These are phyloP conservation scores for Antitrichia curtipendula DNA, from an alignment of 225 moss, liverwort and hornwort genomes.

Conservation along the genomic window DNA sequence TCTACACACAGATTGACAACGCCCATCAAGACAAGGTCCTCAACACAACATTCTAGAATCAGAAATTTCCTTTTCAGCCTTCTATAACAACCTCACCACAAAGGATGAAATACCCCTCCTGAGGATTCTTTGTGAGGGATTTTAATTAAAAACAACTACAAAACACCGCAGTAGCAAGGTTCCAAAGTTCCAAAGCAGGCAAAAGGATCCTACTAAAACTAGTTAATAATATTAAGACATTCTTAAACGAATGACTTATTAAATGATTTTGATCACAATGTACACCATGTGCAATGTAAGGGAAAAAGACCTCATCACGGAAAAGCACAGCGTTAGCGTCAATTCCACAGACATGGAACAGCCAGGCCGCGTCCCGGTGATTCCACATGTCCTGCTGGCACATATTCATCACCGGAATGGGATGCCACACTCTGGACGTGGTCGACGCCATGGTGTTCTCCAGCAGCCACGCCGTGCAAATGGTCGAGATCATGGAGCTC, in stretches of 20 bases:
- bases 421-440: conserved; percentile 19
- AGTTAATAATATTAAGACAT: neutral
- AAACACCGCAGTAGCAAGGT: neutral
- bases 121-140: neutral
- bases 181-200: neutral
- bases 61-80: neutral
- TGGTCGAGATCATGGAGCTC: conserved; percentile 33
- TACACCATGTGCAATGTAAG: neutral
- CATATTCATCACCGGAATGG: conserved; percentile 41
- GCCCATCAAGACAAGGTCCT: neutral
- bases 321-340: conserved; percentile 25
- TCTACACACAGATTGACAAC: conserved; percentile 10
- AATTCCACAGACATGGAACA: conserved; percentile 44
- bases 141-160: neutral
- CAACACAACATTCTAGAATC: neutral
- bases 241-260: neutral
- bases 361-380: conserved; percentile 38
- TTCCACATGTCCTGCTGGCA: conserved; percentile 23
- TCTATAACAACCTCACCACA: neutral
- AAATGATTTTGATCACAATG: neutral
- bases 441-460: conserved; percentile 35
- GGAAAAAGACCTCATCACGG: conserved; percentile 11
- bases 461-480: conserved; percentile 41
- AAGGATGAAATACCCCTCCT: neutral
- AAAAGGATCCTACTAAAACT: neutral